Evolutionary conservation across 2,329 filamentous ascomycete species (phyloP), one percentile per base, ranked within the genome.

Genomic region (Fusarium armeniacum): DNA sequence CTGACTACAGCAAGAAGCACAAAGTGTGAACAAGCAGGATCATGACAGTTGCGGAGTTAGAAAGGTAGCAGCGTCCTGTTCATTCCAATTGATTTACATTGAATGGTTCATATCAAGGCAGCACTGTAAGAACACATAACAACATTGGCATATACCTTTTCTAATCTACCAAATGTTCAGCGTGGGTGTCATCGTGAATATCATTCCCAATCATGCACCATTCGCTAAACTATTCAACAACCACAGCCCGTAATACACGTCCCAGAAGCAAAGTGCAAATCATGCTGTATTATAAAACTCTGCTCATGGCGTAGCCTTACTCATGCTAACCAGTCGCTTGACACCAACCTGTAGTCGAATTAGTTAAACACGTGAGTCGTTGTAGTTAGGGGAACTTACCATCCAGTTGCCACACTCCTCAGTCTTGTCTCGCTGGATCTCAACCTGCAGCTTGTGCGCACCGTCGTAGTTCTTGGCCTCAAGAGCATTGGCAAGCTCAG

Each of bases 331-430:
- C 75, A 94, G 83, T 70, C 91, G 86, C 81, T 93, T 94, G 45
- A 94, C 87, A 76, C 91, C 91, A 73, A 91, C 89, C 90, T 92
- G 67, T 44, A 63, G 51, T 41, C 15, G 15, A 30, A 75, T 89
- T 83, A 89, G 84, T 69, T 62, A 32, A 13, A 8, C 40, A 45
- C 20, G 35, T 13, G 16, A 10, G 32, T 40, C 20, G n/a, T 54
- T 32, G 9, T 13, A 30, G 45, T 18, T 15, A 24, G 30, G 52
- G 20, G 46, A 44, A 62, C 90, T 84, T 83, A 94, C 92, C 91
- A 95, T 94, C 93, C 93, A 95, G 77, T 93, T 91, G 57, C 91
- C 91, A 78, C 92, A 94, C 77, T 95, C 91, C 46, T 93, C 91
- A 2, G 88, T 91, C 83, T 91, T 91, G 78, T 93, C 90, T 54